These are phyloP conservation scores for Luffa acutangula DNA, from an alignment of 306 rosid species.

Conservation along the genomic window DNA sequence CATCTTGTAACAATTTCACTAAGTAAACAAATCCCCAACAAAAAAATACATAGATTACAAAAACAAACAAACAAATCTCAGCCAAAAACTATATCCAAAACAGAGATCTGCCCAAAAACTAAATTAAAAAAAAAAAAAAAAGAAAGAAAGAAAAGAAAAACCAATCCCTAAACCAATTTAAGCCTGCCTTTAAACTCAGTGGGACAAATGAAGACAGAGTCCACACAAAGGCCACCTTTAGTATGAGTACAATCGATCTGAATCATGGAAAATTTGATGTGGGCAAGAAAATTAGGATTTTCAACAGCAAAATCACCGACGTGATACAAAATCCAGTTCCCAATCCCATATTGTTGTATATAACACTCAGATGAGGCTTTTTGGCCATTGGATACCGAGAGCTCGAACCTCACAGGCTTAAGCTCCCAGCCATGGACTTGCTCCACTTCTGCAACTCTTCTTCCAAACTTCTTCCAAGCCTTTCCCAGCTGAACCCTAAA, in stretches of 20 bases:
- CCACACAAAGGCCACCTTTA: slow-evolving; percentile 83
- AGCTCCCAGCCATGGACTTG: slow-evolving; percentile 83
- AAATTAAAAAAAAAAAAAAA: neutral
- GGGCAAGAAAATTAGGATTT: slow-evolving; percentile 19
- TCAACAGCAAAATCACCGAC: slow-evolving; percentile 50
- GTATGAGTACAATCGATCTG: slow-evolving; percentile 90
- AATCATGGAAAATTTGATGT: slow-evolving; percentile 57
- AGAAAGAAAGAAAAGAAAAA: no score
- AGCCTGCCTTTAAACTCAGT: slow-evolving; percentile 9
- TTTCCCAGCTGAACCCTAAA: slow-evolving; percentile 74
- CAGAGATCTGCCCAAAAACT: neutral
- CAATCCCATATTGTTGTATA: slow-evolving; percentile 33
- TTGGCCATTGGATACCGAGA: slow-evolving; percentile 61
- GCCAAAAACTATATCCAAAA: neutral
- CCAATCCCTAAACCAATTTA: neutral
- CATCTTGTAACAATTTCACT: neutral
- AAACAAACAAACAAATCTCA: neutral
- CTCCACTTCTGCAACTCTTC: slow-evolving; percentile 34
- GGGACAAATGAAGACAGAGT: slow-evolving; percentile 53
- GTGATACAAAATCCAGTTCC: slow-evolving; percentile 50
- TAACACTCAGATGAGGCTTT: slow-evolving; percentile 29
- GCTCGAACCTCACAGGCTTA: slow-evolving; percentile 64
- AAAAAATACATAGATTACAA: neutral
- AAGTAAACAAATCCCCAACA: neutral
- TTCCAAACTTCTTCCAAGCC: slow-evolving; percentile 36